Percentiles rank a stretch among this genome's conserved stretches.
Evolutionary conservation across 441 rosid species (phyloP).

Genomic region (Pelargonium cotyledonis): DNA sequence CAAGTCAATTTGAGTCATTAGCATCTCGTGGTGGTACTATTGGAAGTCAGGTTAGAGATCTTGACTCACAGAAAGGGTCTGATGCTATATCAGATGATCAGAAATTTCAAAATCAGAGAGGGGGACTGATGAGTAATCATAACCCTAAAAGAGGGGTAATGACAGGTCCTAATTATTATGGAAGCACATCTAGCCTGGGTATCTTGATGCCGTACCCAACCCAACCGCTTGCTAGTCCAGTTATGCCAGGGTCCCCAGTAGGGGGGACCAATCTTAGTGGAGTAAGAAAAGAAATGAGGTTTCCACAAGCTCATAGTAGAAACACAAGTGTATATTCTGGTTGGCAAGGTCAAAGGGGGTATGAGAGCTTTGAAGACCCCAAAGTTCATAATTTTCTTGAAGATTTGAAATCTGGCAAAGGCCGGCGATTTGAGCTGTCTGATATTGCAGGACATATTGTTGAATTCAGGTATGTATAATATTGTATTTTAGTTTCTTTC

Average conservation of each 20-base stretch:
- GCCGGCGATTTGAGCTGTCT: slow-evolving; percentile 57
- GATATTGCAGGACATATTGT: slow-evolving; percentile 63
- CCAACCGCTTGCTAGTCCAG: slow-evolving; percentile 33
- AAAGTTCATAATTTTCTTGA: slow-evolving; percentile 51
- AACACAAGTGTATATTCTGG: slow-evolving; percentile 37
- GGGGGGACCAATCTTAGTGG: slow-evolving; percentile 22
- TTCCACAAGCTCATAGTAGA: slow-evolving; percentile 28
- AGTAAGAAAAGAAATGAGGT: slow-evolving; percentile 31
- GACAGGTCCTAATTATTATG: slow-evolving; percentile 31
- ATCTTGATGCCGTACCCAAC: slow-evolving; percentile 41
- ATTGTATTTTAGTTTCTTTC: slow-evolving; percentile 6
- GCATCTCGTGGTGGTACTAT: slow-evolving; percentile 26
- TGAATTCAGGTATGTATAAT: slow-evolving; percentile 53
- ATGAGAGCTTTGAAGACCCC: slow-evolving; percentile 34
- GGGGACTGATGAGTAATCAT: slow-evolving; percentile 29
- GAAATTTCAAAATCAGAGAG: slow-evolving; percentile 28
- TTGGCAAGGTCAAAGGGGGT: slow-evolving; percentile 44
- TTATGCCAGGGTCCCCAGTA: slow-evolving; percentile 40
- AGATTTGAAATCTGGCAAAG: slow-evolving; percentile 63
- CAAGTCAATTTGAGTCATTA: slow-evolving; percentile 34
- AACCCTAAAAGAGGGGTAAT: slow-evolving; percentile 29
- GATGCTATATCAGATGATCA: slow-evolving; percentile 30
- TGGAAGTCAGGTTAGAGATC: slow-evolving; percentile 32
- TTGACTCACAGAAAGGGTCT: slow-evolving; percentile 32
- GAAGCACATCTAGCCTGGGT: slow-evolving; percentile 38